Evolutionary conservation across 2,329 filamentous ascomycete genomes (phyloP), one percentile per base, ranked within the genome.

Genomic region (Clonostachys byssicola): DNA sequence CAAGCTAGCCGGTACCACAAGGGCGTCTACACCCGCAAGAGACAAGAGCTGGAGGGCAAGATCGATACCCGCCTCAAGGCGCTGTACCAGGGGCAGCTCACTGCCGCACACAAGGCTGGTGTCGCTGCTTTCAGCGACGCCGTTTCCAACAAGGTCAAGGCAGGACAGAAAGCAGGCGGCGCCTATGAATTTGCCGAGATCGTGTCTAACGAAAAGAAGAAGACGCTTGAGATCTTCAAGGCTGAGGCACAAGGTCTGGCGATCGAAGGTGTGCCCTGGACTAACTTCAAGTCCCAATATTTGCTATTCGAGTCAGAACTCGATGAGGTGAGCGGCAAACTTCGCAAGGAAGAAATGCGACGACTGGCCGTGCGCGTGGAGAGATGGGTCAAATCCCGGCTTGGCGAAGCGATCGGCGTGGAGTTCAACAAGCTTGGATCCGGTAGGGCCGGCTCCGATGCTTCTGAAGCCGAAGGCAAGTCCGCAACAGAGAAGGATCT

Each of bases 381-480:
- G 70, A 83, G 92, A 56, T 96, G 92, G 89, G 92, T 99, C 52
- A 86, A 87, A 59, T 90, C 89, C 49, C 85, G 91, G 42, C 78
- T 99, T 34, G 85, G 85, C 34, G 94, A 99, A 62, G 89, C 89
- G 14, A 77, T 97, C 40, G 91, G 92, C 13, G 72, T 97, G 16
- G 92, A 97, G 62, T 97, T 99, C 77, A 97, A 96, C 72, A 94
- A 92, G 63, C 81, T 97, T 43, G 92, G 92, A 5, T 94, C 90
- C 35, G 92, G 92, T 13, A 83, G 92, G 58, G 89, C 83, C 46
- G 92, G 91, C 8, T 81, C 83, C 44, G 90, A 89, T 46, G 90
- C 89, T 1, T 88, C 91, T 1, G 90, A 92, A 58, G 75, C 77
- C 5, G 88, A 86, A 3, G 86, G 90, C 49, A 89, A 86, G 66